phyloP scores from a whole-genome alignment of 2,329 filamentous ascomycete genomes.

The Penicillium sp. region DNA sequence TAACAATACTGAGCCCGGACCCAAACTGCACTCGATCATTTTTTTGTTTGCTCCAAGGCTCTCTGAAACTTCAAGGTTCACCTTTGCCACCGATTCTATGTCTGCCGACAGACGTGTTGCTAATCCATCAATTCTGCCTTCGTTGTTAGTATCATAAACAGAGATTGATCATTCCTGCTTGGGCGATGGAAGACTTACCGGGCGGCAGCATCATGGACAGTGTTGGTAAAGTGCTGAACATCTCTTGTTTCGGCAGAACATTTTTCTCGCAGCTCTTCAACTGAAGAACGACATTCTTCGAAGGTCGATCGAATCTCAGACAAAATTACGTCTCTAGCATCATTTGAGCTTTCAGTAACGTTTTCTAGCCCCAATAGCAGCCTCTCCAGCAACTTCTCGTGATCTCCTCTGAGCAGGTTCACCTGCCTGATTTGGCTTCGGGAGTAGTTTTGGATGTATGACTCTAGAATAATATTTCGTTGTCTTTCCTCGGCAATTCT shows the following conservation, averaged over 20 bases:
- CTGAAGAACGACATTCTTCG: slow-evolving; percentile 17
- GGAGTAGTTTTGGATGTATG: slow-evolving; percentile 35
- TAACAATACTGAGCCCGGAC: slow-evolving; percentile 19
- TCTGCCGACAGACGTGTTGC: slow-evolving; percentile 17
- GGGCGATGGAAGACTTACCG: slow-evolving; percentile 28
- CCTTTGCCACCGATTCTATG: slow-evolving; percentile 19
- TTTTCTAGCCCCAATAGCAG: slow-evolving; percentile 23
- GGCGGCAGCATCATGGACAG: slow-evolving; percentile 19
- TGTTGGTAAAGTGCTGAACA: slow-evolving; percentile 21
- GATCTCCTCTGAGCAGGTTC: slow-evolving; percentile 25
- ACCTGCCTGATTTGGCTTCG: slow-evolving; percentile 27
- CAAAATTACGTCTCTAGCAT: slow-evolving; percentile 17
- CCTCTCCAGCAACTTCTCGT: slow-evolving; percentile 25
- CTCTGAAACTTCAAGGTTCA: slow-evolving; percentile 15
- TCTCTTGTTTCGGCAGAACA: slow-evolving; percentile 19
- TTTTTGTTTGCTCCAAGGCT: slow-evolving; percentile 29
- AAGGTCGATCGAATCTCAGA: slow-evolving; percentile 18
- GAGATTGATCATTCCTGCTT: not conserved
- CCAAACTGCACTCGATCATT: slow-evolving; percentile 22
- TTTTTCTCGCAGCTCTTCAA: slow-evolving; percentile 21
- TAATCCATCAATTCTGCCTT: slow-evolving; percentile 27
- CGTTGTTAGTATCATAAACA: not conserved
- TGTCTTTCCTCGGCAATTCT: slow-evolving; percentile 36
- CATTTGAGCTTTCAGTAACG: slow-evolving; percentile 15
- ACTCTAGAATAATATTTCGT: slow-evolving; percentile 33